Evolutionary conservation across 2,329 filamentous ascomycete genomes (phyloP), one percentile per base, ranked within the genome.

Genomic region (Venturia nashicola): DNA sequence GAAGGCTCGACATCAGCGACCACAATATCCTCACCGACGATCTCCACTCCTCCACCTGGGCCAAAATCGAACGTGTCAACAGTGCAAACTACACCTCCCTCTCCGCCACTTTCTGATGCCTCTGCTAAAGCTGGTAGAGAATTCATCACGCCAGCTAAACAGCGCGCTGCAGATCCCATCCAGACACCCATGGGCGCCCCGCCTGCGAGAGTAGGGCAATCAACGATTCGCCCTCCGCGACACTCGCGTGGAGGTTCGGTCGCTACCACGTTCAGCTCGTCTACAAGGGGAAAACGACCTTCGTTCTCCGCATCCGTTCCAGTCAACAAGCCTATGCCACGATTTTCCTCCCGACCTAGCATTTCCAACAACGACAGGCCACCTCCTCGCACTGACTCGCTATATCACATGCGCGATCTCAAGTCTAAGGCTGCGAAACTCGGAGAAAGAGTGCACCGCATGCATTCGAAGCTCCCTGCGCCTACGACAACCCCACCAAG

Each of bases 361-460:
- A 66, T 74, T 85, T 79, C 71, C 69, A 65, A 72, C 69, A 63
- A 73, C 70, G n/a, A 73, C 51, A 32, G 27, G 32, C 51, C 74
- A 36, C 71, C 86, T 63, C 81, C 83, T 55, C 79, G 83, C 66
- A 86, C 85, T 39, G 82, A 83, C 67, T 97, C 94, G 1, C 84
- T 99, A 61, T 89, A 89, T 68, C 94, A 99, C 73, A 96, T 99
- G 71, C 90, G 93, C 67, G 89, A 88, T 39, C 86, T 99, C 68
- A 96, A 95, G 65, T 92, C 91, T 36, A 94, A 97, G 77, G 97
- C 97, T 91, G 91, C 97, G 76, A 90, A 91, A 68, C 86, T 99
- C 66, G 94, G 97, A 74, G 90, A 94, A 67, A 85, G 94, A 55
- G 93, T 99, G 11, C 91, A 97, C 66, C 91, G 88, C 32, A 94